Conservation (phyloP, 2,329 filamentous ascomycete genomes). For the Hymenoscyphus repandus region DNA sequence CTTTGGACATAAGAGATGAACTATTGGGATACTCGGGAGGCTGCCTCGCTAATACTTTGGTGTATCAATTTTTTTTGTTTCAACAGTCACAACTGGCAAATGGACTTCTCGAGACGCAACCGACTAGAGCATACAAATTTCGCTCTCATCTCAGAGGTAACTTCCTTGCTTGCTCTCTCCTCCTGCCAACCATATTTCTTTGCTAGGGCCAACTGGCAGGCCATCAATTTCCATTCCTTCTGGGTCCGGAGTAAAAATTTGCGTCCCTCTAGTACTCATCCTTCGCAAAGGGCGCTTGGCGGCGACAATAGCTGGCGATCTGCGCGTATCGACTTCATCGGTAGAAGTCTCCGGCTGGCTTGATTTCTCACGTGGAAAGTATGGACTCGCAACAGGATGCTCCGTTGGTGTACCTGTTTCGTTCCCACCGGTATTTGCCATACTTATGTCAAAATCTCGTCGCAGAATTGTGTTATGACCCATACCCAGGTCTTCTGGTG, state of each 20-base stretch:
- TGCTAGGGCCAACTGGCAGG: conserved; percentile 23
- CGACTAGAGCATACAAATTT: background rate
- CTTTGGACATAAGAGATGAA: background rate
- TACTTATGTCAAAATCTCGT: conserved; percentile 7
- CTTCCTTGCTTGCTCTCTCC: conserved; percentile 22
- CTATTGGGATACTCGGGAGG: background rate
- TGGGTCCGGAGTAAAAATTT: conserved; percentile 23
- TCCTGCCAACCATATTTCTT: conserved; percentile 18
- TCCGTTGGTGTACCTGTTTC: conserved; percentile 15
- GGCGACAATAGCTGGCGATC: background rate
- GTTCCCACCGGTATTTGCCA: conserved; percentile 15
- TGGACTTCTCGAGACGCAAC: background rate
- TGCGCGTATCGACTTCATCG: background rate
- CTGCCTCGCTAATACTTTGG: background rate
- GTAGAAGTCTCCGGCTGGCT: background rate
- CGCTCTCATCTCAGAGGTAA: conserved; percentile 18
- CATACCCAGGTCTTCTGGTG: conserved; percentile 17
- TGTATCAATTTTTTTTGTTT: background rate
- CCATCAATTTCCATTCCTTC: conserved; percentile 29
- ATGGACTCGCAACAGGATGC: background rate
- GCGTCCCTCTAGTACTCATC: conserved; percentile 27
- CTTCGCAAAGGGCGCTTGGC: conserved; percentile 10
- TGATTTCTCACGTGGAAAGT: background rate
- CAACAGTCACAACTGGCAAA: background rate
- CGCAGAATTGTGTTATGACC: background rate